These are phyloP conservation scores for Pyrenochaeta sp. DNA, from an alignment of 2,329 filamentous ascomycete genomes.

Conservation along the genomic window DNA sequence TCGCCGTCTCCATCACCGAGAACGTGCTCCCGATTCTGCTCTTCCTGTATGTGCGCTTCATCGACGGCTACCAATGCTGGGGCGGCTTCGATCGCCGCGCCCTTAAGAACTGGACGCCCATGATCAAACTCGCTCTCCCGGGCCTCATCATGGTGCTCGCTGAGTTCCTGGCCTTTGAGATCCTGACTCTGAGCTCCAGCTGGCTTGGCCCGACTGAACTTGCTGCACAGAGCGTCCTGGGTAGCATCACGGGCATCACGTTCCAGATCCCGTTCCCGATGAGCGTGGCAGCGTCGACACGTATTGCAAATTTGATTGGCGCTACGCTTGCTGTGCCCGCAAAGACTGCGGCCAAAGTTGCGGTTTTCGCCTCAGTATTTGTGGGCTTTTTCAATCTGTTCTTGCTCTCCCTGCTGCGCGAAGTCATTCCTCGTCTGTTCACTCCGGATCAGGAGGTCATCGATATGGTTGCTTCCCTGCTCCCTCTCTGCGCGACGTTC, in stretches of 20 bases:
- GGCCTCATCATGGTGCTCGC: constrained; percentile 94
- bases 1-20: constrained; percentile 78
- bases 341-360: constrained; percentile 80
- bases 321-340: constrained; percentile 83
- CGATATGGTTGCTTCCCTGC: constrained; percentile 68
- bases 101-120: constrained; percentile 78
- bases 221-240: constrained; percentile 86
- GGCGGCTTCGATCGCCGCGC: constrained; percentile 76
- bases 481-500: constrained; percentile 86
- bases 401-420: constrained; percentile 71
- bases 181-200: constrained; percentile 82
- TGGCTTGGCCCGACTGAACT: constrained; percentile 81
- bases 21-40: constrained; percentile 76
- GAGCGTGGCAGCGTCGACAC: constrained; percentile 85
- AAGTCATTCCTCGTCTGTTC: constrained; percentile 78
- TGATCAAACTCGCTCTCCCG: constrained; percentile 86
- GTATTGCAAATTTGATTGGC: constrained; percentile 90
- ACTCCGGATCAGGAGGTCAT: constrained; percentile 73
- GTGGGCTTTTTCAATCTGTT: constrained; percentile 83
- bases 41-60: constrained; percentile 74
- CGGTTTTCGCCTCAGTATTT: constrained; percentile 69
- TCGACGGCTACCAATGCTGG: constrained; percentile 80
- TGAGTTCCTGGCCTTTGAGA: constrained; percentile 92
- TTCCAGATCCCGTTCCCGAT: constrained; percentile 94
- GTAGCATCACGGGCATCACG: constrained; percentile 78